These are phyloP conservation scores for Aureobasidium sp. DNA, from an alignment of 2,329 filamentous ascomycete genomes.

Conservation along the genomic window DNA sequence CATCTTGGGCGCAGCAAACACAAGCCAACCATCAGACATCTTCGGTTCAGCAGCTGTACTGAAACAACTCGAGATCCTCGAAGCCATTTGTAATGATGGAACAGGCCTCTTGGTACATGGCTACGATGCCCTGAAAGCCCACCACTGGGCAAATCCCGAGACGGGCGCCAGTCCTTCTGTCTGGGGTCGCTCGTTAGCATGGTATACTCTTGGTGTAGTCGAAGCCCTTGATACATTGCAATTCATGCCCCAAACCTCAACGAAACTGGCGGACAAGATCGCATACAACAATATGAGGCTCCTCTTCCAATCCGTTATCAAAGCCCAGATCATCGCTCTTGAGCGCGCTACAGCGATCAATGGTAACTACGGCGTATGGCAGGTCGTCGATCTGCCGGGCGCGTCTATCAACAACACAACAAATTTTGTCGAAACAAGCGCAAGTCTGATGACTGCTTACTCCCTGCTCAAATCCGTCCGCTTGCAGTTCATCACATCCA, in stretches of 20 bases:
- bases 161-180: slow-evolving; percentile 1
- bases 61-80: slow-evolving; percentile 1
- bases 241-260: background rate
- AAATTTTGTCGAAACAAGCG: slow-evolving; percentile 1
- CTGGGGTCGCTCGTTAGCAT: background rate
- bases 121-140: background rate
- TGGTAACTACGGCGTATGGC: background rate
- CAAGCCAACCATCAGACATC: background rate
- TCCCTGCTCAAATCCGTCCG: background rate
- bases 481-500: background rate
- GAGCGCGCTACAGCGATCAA: background rate
- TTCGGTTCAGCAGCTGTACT: background rate
- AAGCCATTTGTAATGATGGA: background rate
- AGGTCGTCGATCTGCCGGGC: background rate
- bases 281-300: background rate
- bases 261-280: background rate
- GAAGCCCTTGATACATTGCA: background rate
- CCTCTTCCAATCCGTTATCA: background rate
- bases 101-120: background rate
- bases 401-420: background rate
- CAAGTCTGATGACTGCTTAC: slow-evolving; percentile 2
- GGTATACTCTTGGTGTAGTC: slow-evolving; percentile 3
- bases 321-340: background rate
- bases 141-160: background rate
- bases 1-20: background rate